Evolutionary conservation across 2,329 filamentous ascomycete genomes (phyloP), one percentile per base, ranked within the genome.

Genomic region (Orbilia oligospora): DNA sequence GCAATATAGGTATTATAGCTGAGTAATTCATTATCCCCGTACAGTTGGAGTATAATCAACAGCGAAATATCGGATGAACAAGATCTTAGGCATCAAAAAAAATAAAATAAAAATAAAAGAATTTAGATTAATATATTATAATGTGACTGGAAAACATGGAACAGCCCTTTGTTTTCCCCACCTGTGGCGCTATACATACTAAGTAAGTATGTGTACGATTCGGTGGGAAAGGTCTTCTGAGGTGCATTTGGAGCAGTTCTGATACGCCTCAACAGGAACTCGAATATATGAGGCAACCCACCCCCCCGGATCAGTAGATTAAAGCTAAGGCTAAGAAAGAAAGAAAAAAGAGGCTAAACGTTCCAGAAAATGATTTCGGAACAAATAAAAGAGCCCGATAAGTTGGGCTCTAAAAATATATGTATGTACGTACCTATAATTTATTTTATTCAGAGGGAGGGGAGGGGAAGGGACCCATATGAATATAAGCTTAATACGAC

Each of bases 401-500:
- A 51, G 33, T 8, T 18, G 41, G 41, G 41, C 30, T 71, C 69
- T 71, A 71, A 71, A 71, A 71, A 71, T 71, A n/a, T n/a, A n/a
- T n/a, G n/a, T n/a, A n/a, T n/a, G n/a, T n/a, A 71, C 38, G 53
- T 44, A 27, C 41, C 68, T 64, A 56, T 48, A 30, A 30, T 65
- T 36, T 55, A 56, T 20, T 41, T 55, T 41, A 10, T 56, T 38
- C n/a, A 22, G 33, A 33, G 8, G 20, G 20, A 18, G 9, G n/a
- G 33, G 20, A 8, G 41, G n/a, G n/a, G n/a, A n/a, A n/a, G n/a
- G 41, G 41, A 14, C 14, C 12, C 8, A 20, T 30, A 56, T 56
- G 16, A 49, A 71, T 44, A 71, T 65, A 71, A 71, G 69, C 69
- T 71, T 71, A 65, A 71, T 71, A 71, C 48, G 33, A 71, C 56